A percentile compares a stretch with the other conserved stretches of the same genome.
Evolutionary conservation across 441 rosid genomes (phyloP).

Genomic region (Manihot esculenta): DNA sequence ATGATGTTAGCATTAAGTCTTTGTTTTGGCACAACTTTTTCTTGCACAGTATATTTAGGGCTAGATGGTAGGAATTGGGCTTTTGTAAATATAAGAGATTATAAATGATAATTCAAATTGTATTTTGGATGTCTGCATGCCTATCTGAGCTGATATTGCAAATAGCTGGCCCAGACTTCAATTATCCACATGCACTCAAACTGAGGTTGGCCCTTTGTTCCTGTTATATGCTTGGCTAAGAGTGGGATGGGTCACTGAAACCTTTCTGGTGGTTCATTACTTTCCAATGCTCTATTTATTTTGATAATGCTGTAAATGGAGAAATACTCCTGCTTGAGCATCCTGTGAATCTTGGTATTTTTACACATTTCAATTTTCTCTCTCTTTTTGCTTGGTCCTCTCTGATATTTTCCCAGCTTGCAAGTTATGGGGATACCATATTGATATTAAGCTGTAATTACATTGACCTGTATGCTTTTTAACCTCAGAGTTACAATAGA

Average conservation of each 20-base stretch:
- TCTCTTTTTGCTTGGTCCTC: not conserved
- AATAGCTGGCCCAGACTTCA: not conserved
- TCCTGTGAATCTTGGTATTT: not conserved
- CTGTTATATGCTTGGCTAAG: not conserved
- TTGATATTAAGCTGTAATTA: not conserved
- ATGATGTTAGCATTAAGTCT: not conserved
- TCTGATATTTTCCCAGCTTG: conserved; percentile 5
- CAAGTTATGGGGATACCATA: not conserved
- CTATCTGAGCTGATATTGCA: not conserved
- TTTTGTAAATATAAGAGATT: not conserved
- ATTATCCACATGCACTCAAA: not conserved
- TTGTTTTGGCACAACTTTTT: not conserved
- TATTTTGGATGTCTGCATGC: not conserved
- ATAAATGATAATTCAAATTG: not conserved
- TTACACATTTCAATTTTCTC: not conserved
- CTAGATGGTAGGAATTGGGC: not conserved
- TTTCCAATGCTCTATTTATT: not conserved
- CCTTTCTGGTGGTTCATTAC: not conserved
- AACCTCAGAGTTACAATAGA: not conserved
- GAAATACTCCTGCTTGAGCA: not conserved
- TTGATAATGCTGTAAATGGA: not conserved
- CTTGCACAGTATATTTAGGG: not conserved
- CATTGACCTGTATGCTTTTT: not conserved
- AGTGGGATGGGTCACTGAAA: not conserved
- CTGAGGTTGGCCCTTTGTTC: not conserved